Base-by-base conservation (phyloP, 106 monocot genomes). In the Dendrobium officinale region DNA sequence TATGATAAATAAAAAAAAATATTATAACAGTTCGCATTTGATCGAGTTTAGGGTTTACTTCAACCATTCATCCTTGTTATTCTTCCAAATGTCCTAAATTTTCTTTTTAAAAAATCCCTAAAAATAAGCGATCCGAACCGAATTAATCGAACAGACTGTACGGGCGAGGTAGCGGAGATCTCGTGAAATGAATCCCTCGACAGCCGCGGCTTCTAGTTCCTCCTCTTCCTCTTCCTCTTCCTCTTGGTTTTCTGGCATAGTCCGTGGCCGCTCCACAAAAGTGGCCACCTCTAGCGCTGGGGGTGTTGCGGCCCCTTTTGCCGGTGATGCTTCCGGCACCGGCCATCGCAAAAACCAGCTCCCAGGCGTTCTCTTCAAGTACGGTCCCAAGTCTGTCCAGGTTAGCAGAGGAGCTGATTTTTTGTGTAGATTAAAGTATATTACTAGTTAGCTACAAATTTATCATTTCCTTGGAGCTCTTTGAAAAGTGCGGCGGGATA, bases 321-420 rank as follows among this genome's bases (percentile, higher is more conserved):
- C 33, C 18, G 56, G 27, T 0, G 78, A 55, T 20, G 78, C 41
- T 43, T 47, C 42, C 49, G 19, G 54, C 79, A 2, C 26, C 67
- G 66, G 43, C 42, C 13, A 66, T 10, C 79, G 79, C 66, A 67
- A 45, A 75, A 81, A 81, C 75, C 81, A 83, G 78, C 79, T 83
- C 43, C 83, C 55, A 42, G 83, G 83, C 6, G 78, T 78, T 73
- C 83, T 83, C n/a, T 78, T 83, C 78, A 83, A 83, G 83, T 83
- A 83, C 78, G 83, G 83, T 8, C 78, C 83, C 26, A 83, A 83
- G 40, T 27, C 83, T 73, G 78, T 78, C 33, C 83, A 83, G 83
- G 83, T 83, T 45, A 55, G 48, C 47, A 49, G 48, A 24, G 41
- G 27, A 76, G 24, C 15, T 49, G 4, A 24, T 17, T 40, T 9